These are phyloP conservation scores for Quercus lobata DNA, from an alignment of 331 rosid genomes.

Conservation along the genomic window DNA sequence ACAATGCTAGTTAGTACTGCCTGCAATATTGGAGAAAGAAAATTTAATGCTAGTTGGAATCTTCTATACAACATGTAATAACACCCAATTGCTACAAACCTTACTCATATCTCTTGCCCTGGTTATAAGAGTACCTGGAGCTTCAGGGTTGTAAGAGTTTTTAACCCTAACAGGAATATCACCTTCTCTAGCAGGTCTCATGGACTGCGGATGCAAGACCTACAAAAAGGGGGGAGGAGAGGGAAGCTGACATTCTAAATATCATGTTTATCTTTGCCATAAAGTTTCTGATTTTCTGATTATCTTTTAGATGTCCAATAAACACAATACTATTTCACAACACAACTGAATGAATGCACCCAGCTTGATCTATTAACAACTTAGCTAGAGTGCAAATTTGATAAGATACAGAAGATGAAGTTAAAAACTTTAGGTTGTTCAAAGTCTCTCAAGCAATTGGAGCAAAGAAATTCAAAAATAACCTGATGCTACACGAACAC, in stretches of 20 bases:
- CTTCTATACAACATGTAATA: slow-evolving; percentile 11
- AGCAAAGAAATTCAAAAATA: not conserved
- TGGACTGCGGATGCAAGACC: slow-evolving; percentile 99
- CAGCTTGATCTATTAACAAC: not conserved
- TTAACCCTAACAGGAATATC: slow-evolving; percentile 97
- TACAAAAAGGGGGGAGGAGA: slow-evolving; percentile 26
- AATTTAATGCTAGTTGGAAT: slow-evolving; percentile 6
- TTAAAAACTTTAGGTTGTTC: not conserved
- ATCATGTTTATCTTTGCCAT: not conserved
- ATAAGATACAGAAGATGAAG: not conserved
- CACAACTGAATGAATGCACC: not conserved
- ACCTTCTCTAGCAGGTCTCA: slow-evolving; percentile 98
- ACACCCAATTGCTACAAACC: slow-evolving; percentile 44
- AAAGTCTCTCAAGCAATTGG: not conserved
- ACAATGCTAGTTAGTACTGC: slow-evolving; percentile 90
- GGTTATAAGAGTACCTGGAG: slow-evolving; percentile 90
- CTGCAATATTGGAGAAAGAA: slow-evolving; percentile 43
- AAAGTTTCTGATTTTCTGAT: not conserved
- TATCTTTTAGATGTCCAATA: not conserved
- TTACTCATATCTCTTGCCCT: slow-evolving; percentile 85
- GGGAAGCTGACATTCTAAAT: not conserved
- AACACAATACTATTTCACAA: not conserved
- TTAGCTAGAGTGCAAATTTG: not conserved
- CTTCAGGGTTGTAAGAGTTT: slow-evolving; percentile 90
- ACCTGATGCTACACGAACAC: not conserved